Evolutionary conservation across 73 alveolate genomes (phyloP).

Genomic region (Paramecium bursaria): DNA sequence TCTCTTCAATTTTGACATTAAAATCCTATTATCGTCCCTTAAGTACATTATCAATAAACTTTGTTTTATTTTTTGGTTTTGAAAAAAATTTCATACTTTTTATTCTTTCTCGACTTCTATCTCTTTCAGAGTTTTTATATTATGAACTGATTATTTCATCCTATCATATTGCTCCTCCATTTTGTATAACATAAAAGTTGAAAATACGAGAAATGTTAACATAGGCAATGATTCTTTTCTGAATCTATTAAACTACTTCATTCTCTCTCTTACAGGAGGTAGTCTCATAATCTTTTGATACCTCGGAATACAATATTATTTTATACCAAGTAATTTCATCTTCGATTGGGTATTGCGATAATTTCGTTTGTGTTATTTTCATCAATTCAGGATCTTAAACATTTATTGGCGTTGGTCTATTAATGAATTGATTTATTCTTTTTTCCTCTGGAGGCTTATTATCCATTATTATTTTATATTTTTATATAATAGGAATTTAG

Average conservation of each 20-base stretch:
- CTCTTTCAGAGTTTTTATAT: slow-evolving; percentile 30
- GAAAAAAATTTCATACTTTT: neutral
- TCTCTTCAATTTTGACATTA: slow-evolving; percentile 25
- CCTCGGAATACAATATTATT: neutral
- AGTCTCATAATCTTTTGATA: neutral
- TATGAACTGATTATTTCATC: slow-evolving; percentile 28
- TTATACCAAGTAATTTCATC: slow-evolving; percentile 10
- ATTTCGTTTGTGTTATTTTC: neutral
- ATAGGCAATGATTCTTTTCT: slow-evolving; percentile 51
- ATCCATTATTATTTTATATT: too few species aligned
- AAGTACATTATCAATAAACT: slow-evolving; percentile 1
- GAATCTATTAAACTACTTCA: slow-evolving; percentile 20
- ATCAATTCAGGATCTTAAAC: slow-evolving; percentile 16
- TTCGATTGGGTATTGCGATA: neutral
- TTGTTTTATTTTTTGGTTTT: too few species aligned
- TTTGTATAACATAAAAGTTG: slow-evolving; percentile 13
- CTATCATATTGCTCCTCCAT: slow-evolving; percentile 52
- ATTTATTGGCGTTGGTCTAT: neutral
- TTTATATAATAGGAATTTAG: too few species aligned
- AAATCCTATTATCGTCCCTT: slow-evolving; percentile 26
- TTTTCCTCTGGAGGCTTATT: slow-evolving; percentile 8
- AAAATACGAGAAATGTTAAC: slow-evolving; percentile 43
- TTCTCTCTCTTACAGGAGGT: slow-evolving; percentile 16
- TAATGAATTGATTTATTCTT: slow-evolving; percentile 1
- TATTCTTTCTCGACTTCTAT: slow-evolving; percentile 30